Base-by-base conservation (phyloP, 2,329 filamentous ascomycete species). In the Chrysoporthe puriensis region DNA sequence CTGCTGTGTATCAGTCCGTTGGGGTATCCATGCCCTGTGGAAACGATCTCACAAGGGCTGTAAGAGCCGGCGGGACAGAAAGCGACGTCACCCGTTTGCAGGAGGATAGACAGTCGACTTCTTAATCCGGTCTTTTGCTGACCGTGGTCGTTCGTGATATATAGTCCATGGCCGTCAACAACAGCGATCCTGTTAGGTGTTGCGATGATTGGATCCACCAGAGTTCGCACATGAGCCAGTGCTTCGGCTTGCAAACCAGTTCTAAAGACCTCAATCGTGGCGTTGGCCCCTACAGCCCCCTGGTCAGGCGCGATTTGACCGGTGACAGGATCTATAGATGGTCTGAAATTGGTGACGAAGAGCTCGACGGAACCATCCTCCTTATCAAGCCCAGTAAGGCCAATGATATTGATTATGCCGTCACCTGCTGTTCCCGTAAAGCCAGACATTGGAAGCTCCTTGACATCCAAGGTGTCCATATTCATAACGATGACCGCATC, bases 401-500 rank as follows among this genome's bases (percentile, higher is more conserved):
- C 77, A 8, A 72, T 69, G 5, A 79, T 50, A 32, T 75, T 69
- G 3, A 80, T 69, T 0, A 76, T 67, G 0, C 73, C 75, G 43
- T 79, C 77, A 6, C 74, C 76, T 4, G 68, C 69, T 0, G 75
- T 76, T 0, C 78, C 78, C 3, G 70, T 32, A 42, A 74, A 80
- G 0, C 67, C 74, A 0, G 72, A 66, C 0, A 74, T 78, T 8
- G 69, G 64, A 14, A 80, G 70, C 0, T 63, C 57, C 2, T 73
- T 75, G 18, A 71, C 59, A 2, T 71, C 63, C 32, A 77, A 74
- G 2, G 70, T 74, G 62, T 80, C 77, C 18, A 79, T 72, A 26
- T 79, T 72, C 11, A 79, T 32, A 2, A 71, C 75, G 2, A 79
- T 66, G 18, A 80, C 63, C 4, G 75, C 73, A 66, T 80, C 79